These are phyloP conservation scores for Inga leiocalycina DNA, from an alignment of 306 rosid species.

Conservation along the genomic window DNA sequence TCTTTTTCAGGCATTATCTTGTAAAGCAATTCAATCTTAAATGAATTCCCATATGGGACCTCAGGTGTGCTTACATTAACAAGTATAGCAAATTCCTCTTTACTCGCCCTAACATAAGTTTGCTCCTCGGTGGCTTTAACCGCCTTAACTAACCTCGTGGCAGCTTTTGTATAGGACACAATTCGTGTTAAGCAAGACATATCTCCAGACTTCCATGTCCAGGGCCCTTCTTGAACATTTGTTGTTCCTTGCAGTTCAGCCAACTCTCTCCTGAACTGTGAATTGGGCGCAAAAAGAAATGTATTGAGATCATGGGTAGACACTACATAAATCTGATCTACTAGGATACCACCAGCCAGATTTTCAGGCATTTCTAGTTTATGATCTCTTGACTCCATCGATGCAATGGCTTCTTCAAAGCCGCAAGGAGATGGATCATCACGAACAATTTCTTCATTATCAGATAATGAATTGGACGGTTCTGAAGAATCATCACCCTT, in stretches of 20 bases:
- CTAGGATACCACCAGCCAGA: conserved; percentile 69
- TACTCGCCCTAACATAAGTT: conserved; percentile 62
- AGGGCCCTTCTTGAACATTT: conserved; percentile 68
- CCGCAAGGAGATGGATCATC: conserved; percentile 47
- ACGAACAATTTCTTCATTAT: conserved; percentile 52
- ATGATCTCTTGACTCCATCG: conserved; percentile 47
- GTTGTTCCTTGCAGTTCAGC: conserved; percentile 66
- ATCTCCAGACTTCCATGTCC: conserved; percentile 74
- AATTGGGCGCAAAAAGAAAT: conserved; percentile 66
- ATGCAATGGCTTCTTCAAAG: conserved; percentile 69
- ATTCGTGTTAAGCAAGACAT: conserved; percentile 55
- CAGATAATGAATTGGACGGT: conserved; percentile 51
- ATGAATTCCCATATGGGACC: conserved; percentile 80
- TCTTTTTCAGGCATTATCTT: conserved; percentile 73
- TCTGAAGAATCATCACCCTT: conserved; percentile 55
- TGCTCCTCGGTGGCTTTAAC: conserved; percentile 81
- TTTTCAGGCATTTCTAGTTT: conserved; percentile 67
- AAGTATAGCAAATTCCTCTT: conserved; percentile 61
- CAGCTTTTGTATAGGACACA: conserved; percentile 65
- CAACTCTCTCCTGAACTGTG: conserved; percentile 69
- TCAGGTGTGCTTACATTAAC: conserved; percentile 73
- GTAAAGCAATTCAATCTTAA: conserved; percentile 76
- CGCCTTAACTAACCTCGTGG: conserved; percentile 69
- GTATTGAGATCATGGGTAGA: conserved; percentile 57
- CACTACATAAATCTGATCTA: conserved; percentile 61